Conservation (phyloP, 202 grass and related monocot genomes). For the Brachypodium distachyon region DNA sequence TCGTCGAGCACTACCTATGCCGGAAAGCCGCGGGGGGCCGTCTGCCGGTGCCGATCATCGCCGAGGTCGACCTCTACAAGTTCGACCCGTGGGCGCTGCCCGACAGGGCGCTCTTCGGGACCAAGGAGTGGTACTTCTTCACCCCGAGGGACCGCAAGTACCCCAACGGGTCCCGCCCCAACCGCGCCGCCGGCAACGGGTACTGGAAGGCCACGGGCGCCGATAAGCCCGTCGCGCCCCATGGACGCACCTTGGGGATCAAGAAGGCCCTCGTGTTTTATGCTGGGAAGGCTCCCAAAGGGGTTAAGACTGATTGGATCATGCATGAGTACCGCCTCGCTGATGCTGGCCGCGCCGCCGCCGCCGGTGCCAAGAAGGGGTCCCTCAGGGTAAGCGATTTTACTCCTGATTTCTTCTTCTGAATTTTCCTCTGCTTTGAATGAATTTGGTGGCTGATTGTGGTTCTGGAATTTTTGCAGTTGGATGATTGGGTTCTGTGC, state of each 20-base stretch:
- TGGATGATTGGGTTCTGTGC: conserved; percentile 97
- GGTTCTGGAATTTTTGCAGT: conserved; percentile 23
- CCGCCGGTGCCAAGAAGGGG: conserved; percentile 41
- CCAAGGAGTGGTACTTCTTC: conserved; percentile 79
- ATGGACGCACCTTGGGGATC: conserved; percentile 48
- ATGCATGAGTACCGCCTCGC: conserved; percentile 93
- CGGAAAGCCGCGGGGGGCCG: conserved; percentile 43
- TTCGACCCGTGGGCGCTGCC: conserved; percentile 72
- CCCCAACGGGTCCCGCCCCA: conserved; percentile 56
- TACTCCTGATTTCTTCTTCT: not conserved
- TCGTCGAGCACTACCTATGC: conserved; percentile 75
- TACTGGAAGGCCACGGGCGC: conserved; percentile 86
- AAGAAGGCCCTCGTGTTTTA: conserved; percentile 97
- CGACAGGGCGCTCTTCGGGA: conserved; percentile 63
- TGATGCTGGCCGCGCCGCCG: conserved; percentile 12
- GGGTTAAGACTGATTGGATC: conserved; percentile 93
- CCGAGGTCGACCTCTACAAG: conserved; percentile 79
- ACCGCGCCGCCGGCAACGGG: conserved; percentile 52
- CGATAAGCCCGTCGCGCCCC: conserved; percentile 52
- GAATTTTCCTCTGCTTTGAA: not conserved
- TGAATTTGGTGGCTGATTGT: not conserved
- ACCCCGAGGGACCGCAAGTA: conserved; percentile 72
- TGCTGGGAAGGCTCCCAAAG: conserved; percentile 72
- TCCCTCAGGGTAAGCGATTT: conserved; percentile 43
- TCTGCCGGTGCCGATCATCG: conserved; percentile 61